Base-by-base conservation (phyloP, 2,329 filamentous ascomycete species). In the Pseudogymnoascus pannorum region DNA sequence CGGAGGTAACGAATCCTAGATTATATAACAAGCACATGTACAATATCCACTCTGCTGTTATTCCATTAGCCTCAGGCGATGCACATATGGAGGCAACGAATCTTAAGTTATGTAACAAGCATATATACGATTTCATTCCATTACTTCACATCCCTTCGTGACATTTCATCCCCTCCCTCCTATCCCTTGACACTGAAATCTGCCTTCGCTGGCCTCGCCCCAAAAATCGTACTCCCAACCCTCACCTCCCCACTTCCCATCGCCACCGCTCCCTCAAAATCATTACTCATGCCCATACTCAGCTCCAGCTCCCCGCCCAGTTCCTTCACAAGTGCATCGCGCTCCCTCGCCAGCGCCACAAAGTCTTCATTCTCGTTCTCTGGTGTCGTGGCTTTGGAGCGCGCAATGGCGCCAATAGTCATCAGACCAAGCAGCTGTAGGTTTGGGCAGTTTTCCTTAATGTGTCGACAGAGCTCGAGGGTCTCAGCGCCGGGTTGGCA, bases 241-340 rank as follows among this genome's bases (percentile, higher is more conserved):
- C 94, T 83, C 5, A 99, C 92, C 79, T 97, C 92, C 68, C 85
- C 81, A 75, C 92, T 97, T 0, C 94, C 94, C 78, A 91, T 78
- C 11, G 75, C 76, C 70, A 97, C 87, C 0, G 94, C 94, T 6
- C 87, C 89, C 77, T 96, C 92, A 73, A 93, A 99, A 74, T 99
- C 94, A 70, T 91, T 86, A 72, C 92, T 97, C 94, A 99, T 99
- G 5, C 93, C 93, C 93, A 99, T 99, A 75, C 92, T 97, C 75
- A 97, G 74, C 78, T 97, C 92, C 68, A 97, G 72, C 64, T 81
- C 80, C n/a, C 84, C 68, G 0, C 79, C 83, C 62, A 92, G 70
- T 66, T 86, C 87, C 70, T 76, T 71, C 2, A 80, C 83, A 2
- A 97, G 85, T 12, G 83, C 74, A 72, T 95, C 89, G 61, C 90